These are phyloP conservation scores for Picea glauca DNA, from an alignment of 75 land plant species.

Conservation along the genomic window DNA sequence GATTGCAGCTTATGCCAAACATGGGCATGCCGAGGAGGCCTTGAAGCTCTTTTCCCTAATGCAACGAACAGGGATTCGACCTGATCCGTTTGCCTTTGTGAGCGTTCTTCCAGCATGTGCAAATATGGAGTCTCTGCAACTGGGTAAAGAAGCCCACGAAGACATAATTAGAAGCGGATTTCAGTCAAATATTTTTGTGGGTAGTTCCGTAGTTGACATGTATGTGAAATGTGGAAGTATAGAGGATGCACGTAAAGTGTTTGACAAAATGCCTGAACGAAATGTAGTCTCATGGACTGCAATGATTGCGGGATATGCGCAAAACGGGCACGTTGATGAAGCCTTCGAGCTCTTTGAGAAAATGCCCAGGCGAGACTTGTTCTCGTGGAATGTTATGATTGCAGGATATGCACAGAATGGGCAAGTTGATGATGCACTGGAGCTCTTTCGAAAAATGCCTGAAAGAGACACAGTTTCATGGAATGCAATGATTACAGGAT, in stretches of 20 bases:
- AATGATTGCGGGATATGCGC: conserved; percentile 20
- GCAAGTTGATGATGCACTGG: conserved; percentile 6
- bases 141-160: conserved; percentile 9
- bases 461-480: conserved; percentile 10
- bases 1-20: conserved; percentile 7
- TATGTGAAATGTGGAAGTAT: conserved; percentile 22
- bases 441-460: conserved; percentile 15
- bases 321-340: conserved; percentile 2
- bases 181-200: background rate
- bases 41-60: conserved; percentile 13
- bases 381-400: conserved; percentile 22
- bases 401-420: conserved; percentile 12
- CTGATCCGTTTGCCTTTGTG: conserved; percentile 7
- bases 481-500: conserved; percentile 25
- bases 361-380: conserved; percentile 13
- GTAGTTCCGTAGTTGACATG: conserved; percentile 13
- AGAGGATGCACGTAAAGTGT: conserved; percentile 10
- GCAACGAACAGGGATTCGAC: conserved; percentile 10
- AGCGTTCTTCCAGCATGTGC: conserved; percentile 15
- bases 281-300: conserved; percentile 33
- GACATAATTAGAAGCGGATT: conserved; percentile 6
- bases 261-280: conserved; percentile 14
- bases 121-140: background rate
- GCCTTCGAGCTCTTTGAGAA: conserved; percentile 17
- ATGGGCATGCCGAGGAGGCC: conserved; percentile 2